Conservation (phyloP, 2,329 filamentous ascomycete species). For the Arthroderma sp. region DNA sequence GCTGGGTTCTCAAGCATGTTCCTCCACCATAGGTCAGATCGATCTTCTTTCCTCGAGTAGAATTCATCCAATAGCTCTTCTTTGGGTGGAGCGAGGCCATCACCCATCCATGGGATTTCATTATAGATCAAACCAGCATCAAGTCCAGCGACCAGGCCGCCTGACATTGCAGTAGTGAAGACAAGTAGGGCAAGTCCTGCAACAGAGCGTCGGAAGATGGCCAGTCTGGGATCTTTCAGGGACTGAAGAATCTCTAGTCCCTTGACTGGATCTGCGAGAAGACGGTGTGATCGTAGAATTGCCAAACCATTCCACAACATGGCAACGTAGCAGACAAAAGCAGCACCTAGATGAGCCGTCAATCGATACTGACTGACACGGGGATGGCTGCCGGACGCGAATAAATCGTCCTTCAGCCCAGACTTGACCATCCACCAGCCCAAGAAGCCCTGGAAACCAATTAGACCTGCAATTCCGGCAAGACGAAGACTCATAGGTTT, state of each 20-base stretch:
- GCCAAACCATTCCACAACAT: conserved; percentile 85
- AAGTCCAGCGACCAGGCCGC: conserved; percentile 82
- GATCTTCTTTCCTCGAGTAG: conserved; percentile 68
- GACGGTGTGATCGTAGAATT: conserved; percentile 64
- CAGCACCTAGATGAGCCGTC: conserved; percentile 75
- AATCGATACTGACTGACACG: conserved; percentile 91
- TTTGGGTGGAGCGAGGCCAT: conserved; percentile 66
- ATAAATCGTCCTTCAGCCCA: conserved; percentile 88
- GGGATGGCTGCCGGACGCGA: conserved; percentile 78
- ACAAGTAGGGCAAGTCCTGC: conserved; percentile 60
- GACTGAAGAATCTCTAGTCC: conserved; percentile 49
- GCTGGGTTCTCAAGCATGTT: conserved; percentile 97
- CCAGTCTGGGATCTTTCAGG: conserved; percentile 56
- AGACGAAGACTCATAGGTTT: conserved; percentile 65
- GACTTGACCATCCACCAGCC: conserved; percentile 99
- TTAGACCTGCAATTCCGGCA: conserved; percentile 71
- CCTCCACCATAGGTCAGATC: conserved; percentile 83
- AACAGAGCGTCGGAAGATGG: conserved; percentile 60
- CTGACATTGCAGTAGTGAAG: conserved; percentile 85
- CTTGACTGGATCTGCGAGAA: conserved; percentile 55
- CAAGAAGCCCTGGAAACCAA: conserved; percentile 88
- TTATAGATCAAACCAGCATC: conserved; percentile 98
- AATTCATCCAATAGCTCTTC: conserved; percentile 74
- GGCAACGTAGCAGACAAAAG: conserved; percentile 83
- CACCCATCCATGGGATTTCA: conserved; percentile 92